Percentiles rank a stretch among this genome's conserved stretches.
These are phyloP conservation scores for Pythium aristosporum DNA, from an alignment of 352 stramenopile species.

Conservation along the genomic window DNA sequence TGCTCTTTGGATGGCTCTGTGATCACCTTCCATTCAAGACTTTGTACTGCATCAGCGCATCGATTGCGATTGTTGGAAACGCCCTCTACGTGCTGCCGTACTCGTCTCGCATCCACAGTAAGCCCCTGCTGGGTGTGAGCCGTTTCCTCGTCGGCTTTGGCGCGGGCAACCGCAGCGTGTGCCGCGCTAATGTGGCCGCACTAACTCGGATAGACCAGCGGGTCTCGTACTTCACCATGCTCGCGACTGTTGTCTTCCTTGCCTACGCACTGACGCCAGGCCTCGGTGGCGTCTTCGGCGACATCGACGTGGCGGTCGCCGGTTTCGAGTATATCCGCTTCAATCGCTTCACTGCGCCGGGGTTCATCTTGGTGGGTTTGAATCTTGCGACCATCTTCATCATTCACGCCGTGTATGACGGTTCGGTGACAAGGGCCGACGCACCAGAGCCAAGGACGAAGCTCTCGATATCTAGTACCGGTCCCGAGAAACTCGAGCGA, in stretches of 20 bases:
- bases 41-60: constrained; percentile 48
- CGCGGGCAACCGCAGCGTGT: constrained; percentile 70
- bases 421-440: constrained; percentile 42
- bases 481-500: background rate
- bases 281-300: constrained; percentile 47
- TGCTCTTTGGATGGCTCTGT: constrained; percentile 61
- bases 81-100: constrained; percentile 58
- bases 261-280: constrained; percentile 71
- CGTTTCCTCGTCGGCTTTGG: constrained; percentile 70
- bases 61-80: constrained; percentile 52
- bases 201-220: constrained; percentile 59
- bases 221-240: constrained; percentile 60
- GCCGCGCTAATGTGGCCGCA: constrained; percentile 63
- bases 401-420: constrained; percentile 52
- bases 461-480: background rate
- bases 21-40: constrained; percentile 58
- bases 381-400: constrained; percentile 48
- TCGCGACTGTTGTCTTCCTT: constrained; percentile 70
- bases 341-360: constrained; percentile 57
- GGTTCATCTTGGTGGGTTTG: constrained; percentile 47
- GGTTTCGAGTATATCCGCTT: constrained; percentile 44
- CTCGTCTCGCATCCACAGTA: constrained; percentile 35
- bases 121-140: constrained; percentile 44
- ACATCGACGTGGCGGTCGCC: constrained; percentile 36
- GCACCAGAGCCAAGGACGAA: constrained; percentile 12